Base-by-base conservation (phyloP, 345 rosid genomes). In the Cochlearia excelsa region DNA sequence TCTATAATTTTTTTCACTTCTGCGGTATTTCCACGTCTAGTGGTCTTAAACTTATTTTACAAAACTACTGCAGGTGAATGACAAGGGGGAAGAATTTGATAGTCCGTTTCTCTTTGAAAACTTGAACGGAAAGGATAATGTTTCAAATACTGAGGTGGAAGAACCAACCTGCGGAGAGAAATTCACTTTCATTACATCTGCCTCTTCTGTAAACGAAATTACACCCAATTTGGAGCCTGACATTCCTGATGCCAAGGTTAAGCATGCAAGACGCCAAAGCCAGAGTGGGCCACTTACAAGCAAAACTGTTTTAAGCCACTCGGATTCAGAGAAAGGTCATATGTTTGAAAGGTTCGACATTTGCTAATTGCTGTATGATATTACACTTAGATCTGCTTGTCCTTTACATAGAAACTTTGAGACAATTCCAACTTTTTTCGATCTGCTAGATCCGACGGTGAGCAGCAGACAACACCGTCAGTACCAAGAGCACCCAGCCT, bases 271-370 rank as follows among this genome's bases (percentile, higher is more conserved):
- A 79, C 92, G 87, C 58, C 90, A 87, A 75, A 85, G 80, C 67
- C 95, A 77, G 63, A 90, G 99, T 60, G 97, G 99, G 57, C 96
- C 97, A 7, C 87, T 94, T 51, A 62, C 74, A 64, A 81, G 92
- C 72, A 83, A 77, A 70, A 59, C 65, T 39, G 79, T 78, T 63
- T 74, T 82, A 63, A 53, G 69, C 56, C 88, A 81, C 68, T 81
- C 88, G 35, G 61, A 70, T 47, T 79, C 82, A 26, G 99, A 94
- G 31, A 83, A 65, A 70, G 69, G 68, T 9, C 84, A 73, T 31
- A 48, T 50, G 51, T 48, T 66, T 40, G 96, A 85, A 73, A 90
- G 97, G 97, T 92, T 56, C n/a, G 66, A 37, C 47, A 38, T 50
- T 57, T 62, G 42, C 47, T 62, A 9, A 26, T 50, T 57, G 8